Percentiles rank a stretch among this genome's conserved stretches.
Conservation (phyloP, 208 protist genomes). For the Leishmania arabica region DNA sequence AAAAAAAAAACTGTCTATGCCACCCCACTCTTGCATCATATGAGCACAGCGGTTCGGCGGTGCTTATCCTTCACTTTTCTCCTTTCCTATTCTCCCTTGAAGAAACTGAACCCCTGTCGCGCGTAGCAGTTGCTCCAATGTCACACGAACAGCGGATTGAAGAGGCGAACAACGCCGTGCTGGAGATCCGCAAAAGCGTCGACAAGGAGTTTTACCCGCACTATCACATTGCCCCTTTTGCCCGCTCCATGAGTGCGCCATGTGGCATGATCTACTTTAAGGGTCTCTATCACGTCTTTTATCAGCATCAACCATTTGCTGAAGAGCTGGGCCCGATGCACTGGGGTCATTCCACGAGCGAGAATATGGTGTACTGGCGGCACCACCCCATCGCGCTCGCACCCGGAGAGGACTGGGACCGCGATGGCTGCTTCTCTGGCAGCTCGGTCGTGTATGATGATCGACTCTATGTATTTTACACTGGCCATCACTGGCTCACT, state of each 20-base stretch:
- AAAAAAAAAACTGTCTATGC: too few species aligned
- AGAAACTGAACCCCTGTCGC: neutral
- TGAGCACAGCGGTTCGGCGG: neutral
- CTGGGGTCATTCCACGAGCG: conserved; percentile 64
- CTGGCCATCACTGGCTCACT: conserved; percentile 63
- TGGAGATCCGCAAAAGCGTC: conserved; percentile 37
- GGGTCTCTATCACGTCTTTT: conserved; percentile 66
- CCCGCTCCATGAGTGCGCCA: conserved; percentile 55
- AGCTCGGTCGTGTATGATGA: conserved; percentile 51
- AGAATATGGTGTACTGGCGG: conserved; percentile 65
- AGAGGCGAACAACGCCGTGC: conserved; percentile 49
- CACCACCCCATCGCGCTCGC: conserved; percentile 63
- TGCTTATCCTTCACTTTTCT: neutral
- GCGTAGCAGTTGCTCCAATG: conserved; percentile 5
- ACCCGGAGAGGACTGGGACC: conserved; percentile 64
- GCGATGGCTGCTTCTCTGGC: conserved; percentile 61
- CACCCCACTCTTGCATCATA: too few species aligned
- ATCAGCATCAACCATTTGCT: conserved; percentile 57
- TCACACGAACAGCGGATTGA: conserved; percentile 44
- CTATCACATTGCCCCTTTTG: conserved; percentile 62
- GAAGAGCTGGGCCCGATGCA: conserved; percentile 59
- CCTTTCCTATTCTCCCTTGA: neutral
- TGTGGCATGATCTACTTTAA: conserved; percentile 55
- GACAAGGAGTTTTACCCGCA: conserved; percentile 52
- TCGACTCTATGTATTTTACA: conserved; percentile 63